A percentile compares a stretch with the other conserved stretches of the same genome.
phyloP scores from a whole-genome alignment of 495 filamentous ascomycete species.

The Zalerion maritima region DNA sequence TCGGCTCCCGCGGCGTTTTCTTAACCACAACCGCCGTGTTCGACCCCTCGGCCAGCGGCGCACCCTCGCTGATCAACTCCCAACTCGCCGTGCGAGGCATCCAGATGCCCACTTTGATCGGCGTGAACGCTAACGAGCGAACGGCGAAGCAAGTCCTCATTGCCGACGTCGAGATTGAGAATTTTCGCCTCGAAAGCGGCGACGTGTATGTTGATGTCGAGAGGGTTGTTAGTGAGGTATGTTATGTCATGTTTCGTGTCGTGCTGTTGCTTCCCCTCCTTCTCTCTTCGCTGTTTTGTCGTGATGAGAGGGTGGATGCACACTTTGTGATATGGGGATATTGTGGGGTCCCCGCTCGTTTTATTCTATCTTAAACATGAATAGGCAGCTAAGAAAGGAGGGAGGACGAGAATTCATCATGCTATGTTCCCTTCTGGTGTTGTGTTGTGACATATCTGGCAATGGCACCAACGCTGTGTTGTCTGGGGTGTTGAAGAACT shows the following conservation, averaged over 20 bases:
- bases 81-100: constrained; percentile 26
- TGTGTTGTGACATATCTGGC: no score
- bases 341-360: no score
- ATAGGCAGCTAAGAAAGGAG: no score
- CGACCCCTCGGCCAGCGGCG: constrained; percentile 2
- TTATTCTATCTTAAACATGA: no score
- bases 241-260: constrained; percentile 4
- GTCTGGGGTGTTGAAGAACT: no score
- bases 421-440: no score
- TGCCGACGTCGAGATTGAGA: constrained; percentile 38
- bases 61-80: not conserved
- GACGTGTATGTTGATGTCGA: constrained; percentile 37
- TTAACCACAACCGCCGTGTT: constrained; percentile 24
- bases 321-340: no score
- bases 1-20: constrained; percentile 33
- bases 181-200: constrained; percentile 10
- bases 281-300: no score
- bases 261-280: no score
- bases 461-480: no score
- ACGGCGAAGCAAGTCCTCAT: constrained; percentile 42
- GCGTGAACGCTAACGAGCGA: constrained; percentile 46
- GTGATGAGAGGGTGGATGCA: no score
- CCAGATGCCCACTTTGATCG: constrained; percentile 42
- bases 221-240: constrained; percentile 34
- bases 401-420: no score